A percentile compares a stretch with the other conserved stretches of the same genome.
These are phyloP conservation scores for Zasmidium citrigriseum DNA, from an alignment of 2,329 filamentous ascomycete genomes.

Conservation along the genomic window DNA sequence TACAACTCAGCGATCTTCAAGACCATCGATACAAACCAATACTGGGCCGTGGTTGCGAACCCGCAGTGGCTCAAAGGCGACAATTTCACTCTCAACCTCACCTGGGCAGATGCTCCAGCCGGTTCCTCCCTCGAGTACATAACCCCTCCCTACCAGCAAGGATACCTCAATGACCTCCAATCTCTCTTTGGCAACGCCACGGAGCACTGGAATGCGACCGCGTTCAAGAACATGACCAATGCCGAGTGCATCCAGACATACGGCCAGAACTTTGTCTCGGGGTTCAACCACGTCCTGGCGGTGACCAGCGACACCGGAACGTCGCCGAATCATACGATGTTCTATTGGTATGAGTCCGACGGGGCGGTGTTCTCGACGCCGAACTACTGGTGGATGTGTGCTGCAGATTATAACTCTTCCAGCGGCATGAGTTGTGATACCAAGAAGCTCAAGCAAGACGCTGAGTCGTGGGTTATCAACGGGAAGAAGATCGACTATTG, in stretches of 20 bases:
- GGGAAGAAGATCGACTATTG: slow-evolving; percentile 21
- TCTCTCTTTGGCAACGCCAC: neutral
- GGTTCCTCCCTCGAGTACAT: neutral
- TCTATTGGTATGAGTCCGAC: neutral
- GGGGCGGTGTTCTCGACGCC: neutral
- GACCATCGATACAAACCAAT: slow-evolving; percentile 23
- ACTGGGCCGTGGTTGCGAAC: slow-evolving; percentile 18
- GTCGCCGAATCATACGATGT: slow-evolving; percentile 13
- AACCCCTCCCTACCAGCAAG: neutral
- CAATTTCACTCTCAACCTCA: slow-evolving; percentile 4
- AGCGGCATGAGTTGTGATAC: neutral
- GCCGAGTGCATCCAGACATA: slow-evolving; percentile 15
- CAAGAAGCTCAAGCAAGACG: slow-evolving; percentile 3
- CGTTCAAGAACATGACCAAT: slow-evolving; percentile 12
- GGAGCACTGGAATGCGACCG: neutral
- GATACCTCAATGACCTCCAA: neutral
- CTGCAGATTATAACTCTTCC: neutral
- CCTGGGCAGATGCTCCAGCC: neutral
- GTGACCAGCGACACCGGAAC: slow-evolving; percentile 13
- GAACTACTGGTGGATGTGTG: slow-evolving; percentile 1
- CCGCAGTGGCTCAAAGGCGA: slow-evolving; percentile 11
- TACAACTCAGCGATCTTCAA: slow-evolving; percentile 36
- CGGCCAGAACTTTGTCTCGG: slow-evolving; percentile 15
- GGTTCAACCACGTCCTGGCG: slow-evolving; percentile 10
- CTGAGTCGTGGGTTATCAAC: slow-evolving; percentile 13